A percentile compares a stretch with the other conserved stretches of the same genome.
Conservation (phyloP, 106 monocot genomes). For the Platanthera guangdongensis region DNA sequence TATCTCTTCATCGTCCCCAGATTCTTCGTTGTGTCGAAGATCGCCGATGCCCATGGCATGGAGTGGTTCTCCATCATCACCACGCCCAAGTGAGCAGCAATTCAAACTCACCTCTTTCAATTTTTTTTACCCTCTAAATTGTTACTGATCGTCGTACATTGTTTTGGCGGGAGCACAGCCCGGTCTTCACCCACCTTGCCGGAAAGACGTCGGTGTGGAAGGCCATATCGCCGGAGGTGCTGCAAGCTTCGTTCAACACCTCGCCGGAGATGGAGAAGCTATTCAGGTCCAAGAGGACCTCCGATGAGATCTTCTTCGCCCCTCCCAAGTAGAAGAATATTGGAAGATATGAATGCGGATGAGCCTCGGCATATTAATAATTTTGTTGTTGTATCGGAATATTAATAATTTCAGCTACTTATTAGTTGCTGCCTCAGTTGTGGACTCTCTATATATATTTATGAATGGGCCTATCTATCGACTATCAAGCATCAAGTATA, state of each 20-base stretch:
- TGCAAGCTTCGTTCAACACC: constrained; percentile 64
- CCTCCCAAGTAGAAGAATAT: constrained; percentile 36
- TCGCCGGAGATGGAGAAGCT: constrained; percentile 62
- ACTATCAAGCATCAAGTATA: background rate
- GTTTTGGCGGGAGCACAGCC: constrained; percentile 32
- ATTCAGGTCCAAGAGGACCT: constrained; percentile 80
- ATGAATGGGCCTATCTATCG: background rate
- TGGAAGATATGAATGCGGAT: background rate
- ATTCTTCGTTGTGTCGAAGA: constrained; percentile 91
- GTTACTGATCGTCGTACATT: background rate
- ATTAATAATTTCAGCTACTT: too few relatives aligned
- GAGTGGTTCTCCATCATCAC: constrained; percentile 93
- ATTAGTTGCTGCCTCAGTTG: too few relatives aligned
- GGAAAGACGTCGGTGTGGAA: constrained; percentile 89
- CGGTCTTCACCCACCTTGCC: constrained; percentile 69
- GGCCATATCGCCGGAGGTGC: constrained; percentile 65
- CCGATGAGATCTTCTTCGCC: constrained; percentile 80
- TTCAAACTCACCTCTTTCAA: too few relatives aligned
- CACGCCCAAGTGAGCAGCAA: constrained; percentile 60
- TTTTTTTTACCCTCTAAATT: background rate
- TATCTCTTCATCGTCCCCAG: constrained; percentile 75
- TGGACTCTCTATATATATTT: too few relatives aligned
- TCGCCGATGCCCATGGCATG: constrained; percentile 66
- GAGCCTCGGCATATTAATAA: too few relatives aligned
- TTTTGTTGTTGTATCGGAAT: too few relatives aligned